Conservation (phyloP, 2,329 filamentous ascomycete species). For the Juglanconis sp. region DNA sequence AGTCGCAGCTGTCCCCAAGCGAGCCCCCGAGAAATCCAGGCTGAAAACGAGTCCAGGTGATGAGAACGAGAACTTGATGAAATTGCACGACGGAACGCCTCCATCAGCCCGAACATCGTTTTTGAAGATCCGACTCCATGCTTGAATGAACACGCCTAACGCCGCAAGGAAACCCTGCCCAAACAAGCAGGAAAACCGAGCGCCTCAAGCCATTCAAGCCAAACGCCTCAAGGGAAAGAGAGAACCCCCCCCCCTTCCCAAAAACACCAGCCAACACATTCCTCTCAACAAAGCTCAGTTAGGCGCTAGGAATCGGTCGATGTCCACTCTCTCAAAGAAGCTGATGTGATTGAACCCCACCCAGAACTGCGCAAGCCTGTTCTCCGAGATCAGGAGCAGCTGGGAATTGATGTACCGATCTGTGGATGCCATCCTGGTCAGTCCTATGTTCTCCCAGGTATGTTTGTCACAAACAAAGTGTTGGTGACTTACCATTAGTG, state of each 20-base stretch:
- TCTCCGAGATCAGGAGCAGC: constrained; percentile 73
- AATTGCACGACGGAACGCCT: neutral
- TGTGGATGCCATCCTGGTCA: constrained; percentile 32
- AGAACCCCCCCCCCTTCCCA: too few relatives aligned
- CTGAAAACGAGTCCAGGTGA: neutral
- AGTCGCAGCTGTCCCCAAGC: neutral
- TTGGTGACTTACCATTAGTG: constrained; percentile 56
- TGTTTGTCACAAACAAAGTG: neutral
- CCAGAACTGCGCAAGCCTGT: constrained; percentile 82
- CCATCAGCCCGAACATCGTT: neutral
- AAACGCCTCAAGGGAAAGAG: neutral
- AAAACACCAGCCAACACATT: neutral
- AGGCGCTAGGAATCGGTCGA: constrained; percentile 43
- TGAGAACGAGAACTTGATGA: neutral
- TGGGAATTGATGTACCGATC: constrained; percentile 73
- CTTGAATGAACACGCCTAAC: neutral
- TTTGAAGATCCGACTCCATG: neutral
- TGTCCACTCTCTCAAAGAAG: constrained; percentile 58
- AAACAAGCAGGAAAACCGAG: neutral
- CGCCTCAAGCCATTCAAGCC: neutral
- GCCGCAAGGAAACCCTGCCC: neutral
- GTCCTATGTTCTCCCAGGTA: neutral
- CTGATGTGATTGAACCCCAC: constrained; percentile 58
- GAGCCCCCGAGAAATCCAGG: neutral
- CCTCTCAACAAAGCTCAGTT: neutral